These are phyloP conservation scores for Tolypocladium paradoxum DNA, from an alignment of 2,329 filamentous ascomycete genomes.

Conservation along the genomic window DNA sequence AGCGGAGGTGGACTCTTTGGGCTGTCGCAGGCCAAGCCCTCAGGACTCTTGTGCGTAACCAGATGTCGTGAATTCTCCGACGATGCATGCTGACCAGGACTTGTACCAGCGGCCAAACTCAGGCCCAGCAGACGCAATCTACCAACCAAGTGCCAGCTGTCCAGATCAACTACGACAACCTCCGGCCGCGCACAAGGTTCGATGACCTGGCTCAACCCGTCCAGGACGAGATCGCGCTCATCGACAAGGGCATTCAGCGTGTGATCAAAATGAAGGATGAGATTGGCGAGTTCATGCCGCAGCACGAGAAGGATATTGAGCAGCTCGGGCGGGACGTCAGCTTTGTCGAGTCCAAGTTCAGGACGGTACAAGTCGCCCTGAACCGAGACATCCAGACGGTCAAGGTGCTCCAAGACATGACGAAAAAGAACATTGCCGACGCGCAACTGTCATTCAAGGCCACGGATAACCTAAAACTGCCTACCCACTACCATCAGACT, in stretches of 20 bases:
- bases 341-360: conserved; percentile 39
- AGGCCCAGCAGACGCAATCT: conserved; percentile 20
- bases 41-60: conserved; percentile 19
- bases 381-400: conserved; percentile 52
- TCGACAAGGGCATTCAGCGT: conserved; percentile 70
- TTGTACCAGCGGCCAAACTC: conserved; percentile 15
- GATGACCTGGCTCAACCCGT: conserved; percentile 78
- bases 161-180: conserved; percentile 65
- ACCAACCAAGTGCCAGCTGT: conserved; percentile 55
- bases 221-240: conserved; percentile 63
- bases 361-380: conserved; percentile 31
- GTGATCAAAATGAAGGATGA: conserved; percentile 72
- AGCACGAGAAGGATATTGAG: conserved; percentile 37
- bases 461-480: conserved; percentile 64
- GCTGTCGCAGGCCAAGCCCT: conserved; percentile 22
- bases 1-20: conserved; percentile 17
- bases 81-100: conserved; percentile 1
- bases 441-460: conserved; percentile 62
- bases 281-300: conserved; percentile 56
- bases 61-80: conserved; percentile 1
- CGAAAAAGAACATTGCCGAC: conserved; percentile 55
- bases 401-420: conserved; percentile 47
- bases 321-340: conserved; percentile 35
- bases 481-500: conserved; percentile 42
- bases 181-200: conserved; percentile 83